phyloP scores from a whole-genome alignment of 441 rosid genomes.

The Capsella rubella region DNA sequence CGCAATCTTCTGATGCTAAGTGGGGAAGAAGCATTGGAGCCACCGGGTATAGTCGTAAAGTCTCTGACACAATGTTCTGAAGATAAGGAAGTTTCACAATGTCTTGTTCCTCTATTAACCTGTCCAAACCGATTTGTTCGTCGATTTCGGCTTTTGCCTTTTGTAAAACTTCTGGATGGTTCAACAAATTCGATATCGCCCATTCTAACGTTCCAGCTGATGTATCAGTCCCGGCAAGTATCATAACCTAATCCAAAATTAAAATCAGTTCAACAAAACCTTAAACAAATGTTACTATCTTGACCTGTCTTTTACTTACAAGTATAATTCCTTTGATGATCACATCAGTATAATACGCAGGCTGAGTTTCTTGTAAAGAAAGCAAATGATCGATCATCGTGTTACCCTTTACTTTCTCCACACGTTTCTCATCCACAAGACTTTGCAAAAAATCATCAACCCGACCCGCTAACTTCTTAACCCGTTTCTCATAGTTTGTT shows the following conservation, averaged over 20 bases:
- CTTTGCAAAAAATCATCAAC: conserved; percentile 52
- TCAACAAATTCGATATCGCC: conserved; percentile 33
- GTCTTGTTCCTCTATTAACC: conserved; percentile 38
- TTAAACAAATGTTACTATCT: not conserved
- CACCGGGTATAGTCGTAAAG: conserved; percentile 26
- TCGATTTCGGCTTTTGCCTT: conserved; percentile 30
- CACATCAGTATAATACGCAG: conserved; percentile 52
- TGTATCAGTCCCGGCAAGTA: conserved; percentile 41
- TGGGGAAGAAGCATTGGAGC: conserved; percentile 41
- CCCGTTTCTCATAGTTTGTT: conserved; percentile 40
- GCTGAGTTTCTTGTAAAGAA: conserved; percentile 54
- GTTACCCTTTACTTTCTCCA: conserved; percentile 33
- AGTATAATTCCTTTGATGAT: conserved; percentile 57
- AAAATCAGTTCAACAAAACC: not conserved
- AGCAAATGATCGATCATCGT: conserved; percentile 59
- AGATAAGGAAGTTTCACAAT: conserved; percentile 40
- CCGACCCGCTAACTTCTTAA: conserved; percentile 35
- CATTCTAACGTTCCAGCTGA: conserved; percentile 40
- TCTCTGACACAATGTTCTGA: conserved; percentile 32
- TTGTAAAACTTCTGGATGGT: conserved; percentile 31
- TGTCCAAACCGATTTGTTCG: conserved; percentile 6
- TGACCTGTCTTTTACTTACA: conserved; percentile 40
- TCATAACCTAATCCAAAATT: conserved; percentile 21
- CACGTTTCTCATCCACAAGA: conserved; percentile 53
- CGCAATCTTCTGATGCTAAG: conserved; percentile 38